A percentile compares a stretch with the other conserved stretches of the same genome.
phyloP scores from a whole-genome alignment of 2,329 filamentous ascomycete species.

The Neonectria coccinea region DNA sequence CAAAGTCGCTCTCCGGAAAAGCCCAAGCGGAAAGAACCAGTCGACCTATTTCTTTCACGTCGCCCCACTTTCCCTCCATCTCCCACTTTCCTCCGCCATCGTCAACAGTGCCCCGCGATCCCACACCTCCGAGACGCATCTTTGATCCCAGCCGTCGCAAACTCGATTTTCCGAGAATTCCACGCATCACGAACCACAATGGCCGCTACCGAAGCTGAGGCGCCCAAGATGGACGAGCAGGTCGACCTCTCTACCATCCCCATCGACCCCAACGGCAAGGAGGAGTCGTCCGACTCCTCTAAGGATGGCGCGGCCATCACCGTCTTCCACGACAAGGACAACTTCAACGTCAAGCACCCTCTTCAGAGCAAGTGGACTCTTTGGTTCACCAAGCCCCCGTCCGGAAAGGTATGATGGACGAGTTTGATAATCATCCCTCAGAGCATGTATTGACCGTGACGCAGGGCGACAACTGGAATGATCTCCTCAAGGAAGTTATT shows the following conservation, averaged over 20 bases:
- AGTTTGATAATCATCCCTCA: constrained; percentile 5
- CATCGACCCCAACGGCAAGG: constrained; percentile 72
- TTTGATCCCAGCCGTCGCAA: constrained; percentile 25
- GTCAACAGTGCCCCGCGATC: constrained; percentile 47
- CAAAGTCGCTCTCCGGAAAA: constrained; percentile 48
- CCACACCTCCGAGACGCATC: constrained; percentile 30
- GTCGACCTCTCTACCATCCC: constrained; percentile 77
- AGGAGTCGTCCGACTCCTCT: constrained; percentile 61
- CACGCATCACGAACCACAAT: constrained; percentile 46
- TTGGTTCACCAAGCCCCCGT: constrained; percentile 99
- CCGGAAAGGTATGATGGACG: constrained; percentile 79
- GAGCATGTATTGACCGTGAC: constrained; percentile 29
- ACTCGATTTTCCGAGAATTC: constrained; percentile 30
- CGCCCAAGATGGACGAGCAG: constrained; percentile 61
- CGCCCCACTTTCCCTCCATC: constrained; percentile 38
- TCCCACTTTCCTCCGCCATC: constrained; percentile 38
- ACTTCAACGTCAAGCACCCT: constrained; percentile 99
- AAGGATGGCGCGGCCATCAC: constrained; percentile 74
- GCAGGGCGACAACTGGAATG: constrained; percentile 98
- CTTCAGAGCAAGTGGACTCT: constrained; percentile 98
- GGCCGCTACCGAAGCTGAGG: constrained; percentile 51
- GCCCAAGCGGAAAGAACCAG: constrained; percentile 43
- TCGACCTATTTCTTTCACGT: constrained; percentile 41
- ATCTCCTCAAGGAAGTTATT: constrained; percentile 97
- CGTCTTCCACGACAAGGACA: constrained; percentile 97